Conservation (phyloP, 164 flowering plant species). For the Litsea cubeba region DNA sequence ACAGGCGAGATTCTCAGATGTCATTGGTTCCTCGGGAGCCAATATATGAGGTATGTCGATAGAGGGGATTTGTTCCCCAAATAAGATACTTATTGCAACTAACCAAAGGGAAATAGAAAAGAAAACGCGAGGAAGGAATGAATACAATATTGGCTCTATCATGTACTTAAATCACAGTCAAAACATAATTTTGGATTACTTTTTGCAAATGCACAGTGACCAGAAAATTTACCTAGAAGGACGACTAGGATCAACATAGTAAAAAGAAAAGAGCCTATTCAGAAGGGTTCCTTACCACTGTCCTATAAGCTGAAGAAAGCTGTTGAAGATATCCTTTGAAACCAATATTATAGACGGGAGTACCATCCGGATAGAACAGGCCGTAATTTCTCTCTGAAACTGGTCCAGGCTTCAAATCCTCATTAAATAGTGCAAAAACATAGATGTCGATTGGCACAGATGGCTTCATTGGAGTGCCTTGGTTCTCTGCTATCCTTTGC, state of each 20-base stretch:
- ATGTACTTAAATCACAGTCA: not conserved
- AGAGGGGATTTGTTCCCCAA: not conserved
- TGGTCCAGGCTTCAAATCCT: conserved; percentile 85
- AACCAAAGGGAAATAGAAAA: not conserved
- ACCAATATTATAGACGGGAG: conserved; percentile 72
- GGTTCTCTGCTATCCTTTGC: conserved; percentile 33
- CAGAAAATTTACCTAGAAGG: not conserved
- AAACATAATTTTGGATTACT: no score
- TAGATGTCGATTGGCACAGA: conserved; percentile 54
- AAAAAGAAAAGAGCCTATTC: not conserved
- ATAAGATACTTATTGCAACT: not conserved
- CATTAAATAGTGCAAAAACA: conserved; percentile 91
- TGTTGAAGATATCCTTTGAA: conserved; percentile 50
- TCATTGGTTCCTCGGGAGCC: not conserved
- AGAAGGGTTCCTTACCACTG: not conserved
- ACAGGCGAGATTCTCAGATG: not conserved
- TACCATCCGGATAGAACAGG: conserved; percentile 70
- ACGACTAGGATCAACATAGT: not conserved
- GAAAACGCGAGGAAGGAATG: not conserved
- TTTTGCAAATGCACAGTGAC: not conserved
- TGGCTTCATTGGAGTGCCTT: conserved; percentile 84
- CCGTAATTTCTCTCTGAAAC: conserved; percentile 93
- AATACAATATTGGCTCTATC: no score
- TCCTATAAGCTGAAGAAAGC: conserved; percentile 25
- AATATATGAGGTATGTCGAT: not conserved